Percentiles rank a stretch among this genome's conserved stretches.
These are phyloP conservation scores for Butyriboletus loyo DNA, from an alignment of 768 basidiomycete genomes.

Conservation along the genomic window DNA sequence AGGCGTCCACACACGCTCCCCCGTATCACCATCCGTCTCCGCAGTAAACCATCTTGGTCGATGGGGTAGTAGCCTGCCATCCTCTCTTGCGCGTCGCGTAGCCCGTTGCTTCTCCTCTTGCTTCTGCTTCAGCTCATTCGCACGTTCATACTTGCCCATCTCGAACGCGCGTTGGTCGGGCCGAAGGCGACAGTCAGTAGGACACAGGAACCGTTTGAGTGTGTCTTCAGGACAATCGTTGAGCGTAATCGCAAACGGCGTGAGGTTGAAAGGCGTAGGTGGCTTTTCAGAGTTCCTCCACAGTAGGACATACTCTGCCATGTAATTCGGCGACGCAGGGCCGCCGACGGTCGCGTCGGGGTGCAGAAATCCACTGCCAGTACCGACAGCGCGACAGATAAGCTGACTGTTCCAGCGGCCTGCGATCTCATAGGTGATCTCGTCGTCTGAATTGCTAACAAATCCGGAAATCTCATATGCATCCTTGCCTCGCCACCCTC, in stretches of 20 bases:
- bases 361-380: constrained; percentile 55
- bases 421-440: constrained; percentile 81
- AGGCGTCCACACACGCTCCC: constrained; percentile 86
- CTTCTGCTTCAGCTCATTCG: constrained; percentile 71
- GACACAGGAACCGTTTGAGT: constrained; percentile 69
- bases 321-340: constrained; percentile 40
- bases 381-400: constrained; percentile 73
- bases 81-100: constrained; percentile 72
- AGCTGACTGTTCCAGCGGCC: constrained; percentile 96
- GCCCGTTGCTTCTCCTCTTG: constrained; percentile 81
- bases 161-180: constrained; percentile 97
- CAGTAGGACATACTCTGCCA: constrained; percentile 76
- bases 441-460: constrained; percentile 64
- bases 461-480: constrained; percentile 90
- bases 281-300: constrained; percentile 92
- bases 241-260: constrained; percentile 89
- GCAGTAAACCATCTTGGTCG: constrained; percentile 84
- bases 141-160: constrained; percentile 77
- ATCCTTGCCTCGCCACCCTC: constrained; percentile 90
- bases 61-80: constrained; percentile 68
- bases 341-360: constrained; percentile 65
- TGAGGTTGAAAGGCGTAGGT: constrained; percentile 88
- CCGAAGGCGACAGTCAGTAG: constrained; percentile 89
- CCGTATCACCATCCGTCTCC: constrained; percentile 82
- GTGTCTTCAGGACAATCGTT: constrained; percentile 80